Evolutionary conservation across 1,284 basidiomycete genomes (phyloP), one percentile per base, ranked within the genome.

Genomic region (Tilletia setariae): DNA sequence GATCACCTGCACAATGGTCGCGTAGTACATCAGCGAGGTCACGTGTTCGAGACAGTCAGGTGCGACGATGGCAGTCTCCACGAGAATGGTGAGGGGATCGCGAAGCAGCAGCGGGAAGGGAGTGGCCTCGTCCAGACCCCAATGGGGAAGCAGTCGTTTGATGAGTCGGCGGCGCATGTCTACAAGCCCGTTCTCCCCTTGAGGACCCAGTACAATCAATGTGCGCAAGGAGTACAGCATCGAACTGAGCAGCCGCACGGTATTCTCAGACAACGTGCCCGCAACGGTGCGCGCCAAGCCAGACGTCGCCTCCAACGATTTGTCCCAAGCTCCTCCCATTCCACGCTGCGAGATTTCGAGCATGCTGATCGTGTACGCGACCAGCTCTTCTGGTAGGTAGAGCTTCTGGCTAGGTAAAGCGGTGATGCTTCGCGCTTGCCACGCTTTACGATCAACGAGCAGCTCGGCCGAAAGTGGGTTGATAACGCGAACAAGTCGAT

Each of bases 11-110:
- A 82, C 74, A 6, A 82, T 74, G 44, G 72, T 73, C 28, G 75
- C 74, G 70, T 82, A 82, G 76, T 77, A 82, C 76, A 82, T 76
- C 3, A 82, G 72, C 21, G 76, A 72, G n/a, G 79, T 79, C 67
- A 79, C 73, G 70, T 81, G 80, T 42, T 66, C 67, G 40, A 82
- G 64, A 25, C 72, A 67, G 42, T 78, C 74, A 0, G 80, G 80
- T 19, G 73, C 71, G 3, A 81, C 66, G 13, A 76, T 72, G 19
- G 80, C 79, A 11, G 79, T 74, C 66, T 82, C 80, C 23, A 82
- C 69, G 15, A 82, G 68, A 53, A 82, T 76, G 21, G 76, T 78
- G 35, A 82, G 70, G n/a, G 79, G 74, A 28, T 79, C 73, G 46
- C 80, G 79, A 40, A 81, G 72, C 59, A 82, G 68, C 49, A 82